phyloP scores from a whole-genome alignment of 2,329 filamentous ascomycete genomes.

The Corinectria fuckeliana region DNA sequence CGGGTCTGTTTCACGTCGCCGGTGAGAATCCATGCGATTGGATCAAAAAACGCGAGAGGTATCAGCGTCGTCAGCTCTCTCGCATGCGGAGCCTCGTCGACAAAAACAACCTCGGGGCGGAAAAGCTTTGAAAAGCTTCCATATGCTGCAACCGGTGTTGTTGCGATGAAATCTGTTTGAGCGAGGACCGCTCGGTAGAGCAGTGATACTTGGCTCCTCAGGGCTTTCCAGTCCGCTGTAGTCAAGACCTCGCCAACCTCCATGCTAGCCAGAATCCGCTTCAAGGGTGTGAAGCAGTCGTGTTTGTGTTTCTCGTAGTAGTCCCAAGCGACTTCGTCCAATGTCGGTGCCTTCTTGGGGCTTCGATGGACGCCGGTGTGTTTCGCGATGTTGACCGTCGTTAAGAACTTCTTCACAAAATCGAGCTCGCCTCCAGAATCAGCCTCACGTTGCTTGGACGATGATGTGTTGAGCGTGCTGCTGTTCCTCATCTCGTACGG shows the following conservation, averaged over 20 bases:
- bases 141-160: conserved; percentile 53
- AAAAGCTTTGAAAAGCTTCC: conserved; percentile 59
- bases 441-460: background rate
- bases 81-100: conserved; percentile 69
- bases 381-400: conserved; percentile 33
- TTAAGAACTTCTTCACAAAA: conserved; percentile 47
- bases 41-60: conserved; percentile 50
- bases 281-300: conserved; percentile 44
- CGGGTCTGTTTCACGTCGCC: conserved; percentile 54
- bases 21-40: conserved; percentile 52
- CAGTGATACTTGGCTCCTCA: conserved; percentile 41
- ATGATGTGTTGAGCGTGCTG: conserved; percentile 35
- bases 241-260: conserved; percentile 35
- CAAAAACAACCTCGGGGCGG: conserved; percentile 83
- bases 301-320: conserved; percentile 44
- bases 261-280: conserved; percentile 45
- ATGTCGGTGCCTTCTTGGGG: conserved; percentile 43
- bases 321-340: conserved; percentile 53
- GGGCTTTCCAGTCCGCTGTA: conserved; percentile 37
- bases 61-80: conserved; percentile 55
- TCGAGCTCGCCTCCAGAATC: conserved; percentile 29
- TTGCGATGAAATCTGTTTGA: conserved; percentile 52
- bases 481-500: conserved; percentile 45
- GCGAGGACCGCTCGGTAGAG: conserved; percentile 49
- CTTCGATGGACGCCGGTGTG: conserved; percentile 20